phyloP scores from a whole-genome alignment of 2,329 filamentous ascomycete species.

The Xylariomycetidae sp. region DNA sequence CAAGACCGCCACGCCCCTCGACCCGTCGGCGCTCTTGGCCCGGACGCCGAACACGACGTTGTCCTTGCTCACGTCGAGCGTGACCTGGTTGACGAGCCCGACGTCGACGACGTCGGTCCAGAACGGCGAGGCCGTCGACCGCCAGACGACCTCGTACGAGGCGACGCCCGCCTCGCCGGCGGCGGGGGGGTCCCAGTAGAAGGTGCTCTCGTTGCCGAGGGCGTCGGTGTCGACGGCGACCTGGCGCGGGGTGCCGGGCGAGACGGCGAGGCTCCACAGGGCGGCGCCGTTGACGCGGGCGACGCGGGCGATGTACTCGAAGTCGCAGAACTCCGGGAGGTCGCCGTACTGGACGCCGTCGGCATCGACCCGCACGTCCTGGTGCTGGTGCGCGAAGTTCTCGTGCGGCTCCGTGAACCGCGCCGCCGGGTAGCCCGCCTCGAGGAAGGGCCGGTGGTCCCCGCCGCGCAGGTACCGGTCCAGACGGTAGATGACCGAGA shows the following conservation, averaged over 20 bases:
- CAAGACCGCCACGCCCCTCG: conserved; percentile 24
- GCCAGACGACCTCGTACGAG: conserved; percentile 53
- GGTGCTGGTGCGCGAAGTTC: conserved; percentile 54
- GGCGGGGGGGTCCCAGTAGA: conserved; percentile 43
- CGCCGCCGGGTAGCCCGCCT: conserved; percentile 48
- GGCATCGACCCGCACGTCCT: conserved; percentile 39
- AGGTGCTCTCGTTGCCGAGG: conserved; percentile 43
- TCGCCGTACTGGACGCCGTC: conserved; percentile 51
- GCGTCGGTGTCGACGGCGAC: conserved; percentile 42
- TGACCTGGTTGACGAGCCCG: conserved; percentile 39
- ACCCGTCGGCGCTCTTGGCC: conserved; percentile 26
- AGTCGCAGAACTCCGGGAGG: conserved; percentile 52
- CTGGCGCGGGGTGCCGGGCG: conserved; percentile 44
- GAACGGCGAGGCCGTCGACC: conserved; percentile 43
- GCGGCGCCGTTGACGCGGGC: conserved; percentile 50
- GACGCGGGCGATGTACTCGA: conserved; percentile 48
- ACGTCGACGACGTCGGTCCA: conserved; percentile 47
- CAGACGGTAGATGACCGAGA: conserved; percentile 51
- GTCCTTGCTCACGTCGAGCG: conserved; percentile 49
- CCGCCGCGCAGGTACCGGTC: conserved; percentile 54
- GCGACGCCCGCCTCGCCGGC: conserved; percentile 27
- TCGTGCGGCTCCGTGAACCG: conserved; percentile 56
- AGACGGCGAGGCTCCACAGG: conserved; percentile 49
- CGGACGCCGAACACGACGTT: conserved; percentile 54
- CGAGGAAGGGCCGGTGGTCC: conserved; percentile 51